Percentiles rank a stretch among this genome's conserved stretches.
These are phyloP conservation scores for Rhizophagus clarus DNA, from an alignment of 192 early-diverging fungal genomes.

Conservation along the genomic window DNA sequence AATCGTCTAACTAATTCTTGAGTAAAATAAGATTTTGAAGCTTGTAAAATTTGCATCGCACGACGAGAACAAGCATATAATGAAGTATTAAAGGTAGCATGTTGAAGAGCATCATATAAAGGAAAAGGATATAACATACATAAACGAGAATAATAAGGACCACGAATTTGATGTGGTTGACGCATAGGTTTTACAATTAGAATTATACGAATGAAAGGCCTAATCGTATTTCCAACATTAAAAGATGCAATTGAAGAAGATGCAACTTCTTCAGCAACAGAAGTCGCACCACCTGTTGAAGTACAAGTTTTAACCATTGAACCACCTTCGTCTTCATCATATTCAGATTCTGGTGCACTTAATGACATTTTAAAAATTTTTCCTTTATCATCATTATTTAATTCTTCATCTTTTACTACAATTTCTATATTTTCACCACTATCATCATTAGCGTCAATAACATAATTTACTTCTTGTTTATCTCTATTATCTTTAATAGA, in stretches of 20 bases:
- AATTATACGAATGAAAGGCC: slow-evolving; percentile 30
- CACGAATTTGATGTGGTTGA: slow-evolving; percentile 31
- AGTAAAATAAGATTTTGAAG: slow-evolving; percentile 13
- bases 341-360: slow-evolving; percentile 17
- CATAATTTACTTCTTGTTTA: not conserved
- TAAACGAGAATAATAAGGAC: slow-evolving; percentile 1
- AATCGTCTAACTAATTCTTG: slow-evolving; percentile 23
- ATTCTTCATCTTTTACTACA: not conserved
- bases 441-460: not conserved
- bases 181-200: slow-evolving; percentile 33
- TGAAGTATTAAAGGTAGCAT: slow-evolving; percentile 31
- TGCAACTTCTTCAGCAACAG: slow-evolving; percentile 6
- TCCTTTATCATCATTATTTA: not conserved
- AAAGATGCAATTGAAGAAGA: not conserved
- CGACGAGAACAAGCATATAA: slow-evolving; percentile 33
- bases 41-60: slow-evolving; percentile 35
- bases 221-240: slow-evolving; percentile 14
- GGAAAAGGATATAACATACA: slow-evolving; percentile 30
- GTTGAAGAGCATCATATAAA: slow-evolving; percentile 31
- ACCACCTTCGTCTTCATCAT: slow-evolving; percentile 13
- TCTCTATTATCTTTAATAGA: not conserved
- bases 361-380: not conserved
- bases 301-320: slow-evolving; percentile 23
- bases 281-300: slow-evolving; percentile 30
- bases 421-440: not conserved